Base-by-base conservation (phyloP, 2,329 filamentous ascomycete species). In the Sphaerulina vaccinii region DNA sequence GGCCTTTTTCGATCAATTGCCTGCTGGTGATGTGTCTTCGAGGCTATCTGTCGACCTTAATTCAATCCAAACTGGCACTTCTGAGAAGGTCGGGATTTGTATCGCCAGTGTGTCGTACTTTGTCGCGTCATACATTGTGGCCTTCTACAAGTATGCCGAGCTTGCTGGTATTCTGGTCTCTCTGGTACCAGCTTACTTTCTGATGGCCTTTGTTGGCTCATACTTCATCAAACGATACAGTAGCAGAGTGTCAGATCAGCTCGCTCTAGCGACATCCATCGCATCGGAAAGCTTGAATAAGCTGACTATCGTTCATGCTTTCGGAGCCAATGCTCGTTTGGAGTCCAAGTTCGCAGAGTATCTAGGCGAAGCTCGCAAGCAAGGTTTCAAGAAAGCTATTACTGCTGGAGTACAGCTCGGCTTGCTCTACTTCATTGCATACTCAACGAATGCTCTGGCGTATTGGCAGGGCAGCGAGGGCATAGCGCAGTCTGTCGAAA, bases 31-130 rank as follows among this genome's bases (percentile, higher is more conserved):
- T 65, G 79, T 87, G 10, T 77, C 81, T 1, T 80, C 81, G 7
- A 75, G 84, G 15, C 76, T 88, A 37, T 83, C 83, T 62, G 75
- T 76, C 48, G 84, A 88, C 60, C 84, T 87, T 27, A 79, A 84
- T 52, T 79, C 80, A 1, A 81, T 88, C 45, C 84, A 85, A 61
- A 78, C 79, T 0, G 85, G 85, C 11, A 86, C 84, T 0, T 84
- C 81, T 1, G 85, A 88, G 67, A 88, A 88, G 65, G 84, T 86
- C 13, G 84, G 84, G 45, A 79, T 86, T 27, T 78, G 80, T 57
- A 73, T 88, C 3, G 76, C 79, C 19, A 83, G 78, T 44, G 67
- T 80, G 8, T 81, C 82, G 2, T 88, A 86, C 66, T 87, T 87
- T 62, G 64, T 86, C 47, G 82, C 85, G 0, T 81, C 84, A 2